Conservation (phyloP, 768 basidiomycete species). For the Mycena rebaudengoi region DNA sequence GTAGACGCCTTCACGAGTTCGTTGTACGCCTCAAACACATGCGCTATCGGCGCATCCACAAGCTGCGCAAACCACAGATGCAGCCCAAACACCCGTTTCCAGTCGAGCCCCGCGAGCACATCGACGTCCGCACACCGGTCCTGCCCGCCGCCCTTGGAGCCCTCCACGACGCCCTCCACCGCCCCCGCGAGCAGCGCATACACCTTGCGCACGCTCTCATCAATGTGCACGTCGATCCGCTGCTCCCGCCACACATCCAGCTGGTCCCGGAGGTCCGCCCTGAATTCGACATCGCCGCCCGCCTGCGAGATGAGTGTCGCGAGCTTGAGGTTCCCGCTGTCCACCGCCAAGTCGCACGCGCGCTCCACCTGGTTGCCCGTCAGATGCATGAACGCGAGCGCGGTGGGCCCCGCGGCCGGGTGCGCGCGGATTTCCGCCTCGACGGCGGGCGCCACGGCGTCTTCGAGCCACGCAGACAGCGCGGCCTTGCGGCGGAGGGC, state of each 20-base stretch:
- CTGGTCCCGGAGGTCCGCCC: conserved; percentile 77
- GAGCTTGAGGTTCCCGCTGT: conserved; percentile 82
- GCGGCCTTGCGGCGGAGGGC: conserved; percentile 79
- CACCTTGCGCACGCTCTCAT: conserved; percentile 74
- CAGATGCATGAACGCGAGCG: conserved; percentile 76
- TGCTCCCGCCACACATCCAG: conserved; percentile 86
- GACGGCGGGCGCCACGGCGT: conserved; percentile 71
- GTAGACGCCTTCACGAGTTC: conserved; percentile 46
- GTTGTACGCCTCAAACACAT: conserved; percentile 73
- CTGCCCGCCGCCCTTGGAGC: conserved; percentile 58
- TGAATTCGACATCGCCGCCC: conserved; percentile 78
- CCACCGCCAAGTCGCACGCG: conserved; percentile 78
- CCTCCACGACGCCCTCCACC: conserved; percentile 66
- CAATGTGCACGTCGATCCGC: conserved; percentile 72
- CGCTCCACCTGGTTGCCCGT: conserved; percentile 90
- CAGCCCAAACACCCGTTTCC: conserved; percentile 93
- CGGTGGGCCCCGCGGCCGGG: conserved; percentile 52
- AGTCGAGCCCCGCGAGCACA: conserved; percentile 81
- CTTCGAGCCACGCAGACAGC: conserved; percentile 86
- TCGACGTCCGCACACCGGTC: conserved; percentile 64
- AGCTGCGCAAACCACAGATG: conserved; percentile 88
- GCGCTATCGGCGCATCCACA: conserved; percentile 73
- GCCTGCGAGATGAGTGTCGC: conserved; percentile 91
- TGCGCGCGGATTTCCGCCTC: conserved; percentile 73
- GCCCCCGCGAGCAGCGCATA: conserved; percentile 86